Conservation (phyloP, 768 basidiomycete species). For the Suillus americanus region DNA sequence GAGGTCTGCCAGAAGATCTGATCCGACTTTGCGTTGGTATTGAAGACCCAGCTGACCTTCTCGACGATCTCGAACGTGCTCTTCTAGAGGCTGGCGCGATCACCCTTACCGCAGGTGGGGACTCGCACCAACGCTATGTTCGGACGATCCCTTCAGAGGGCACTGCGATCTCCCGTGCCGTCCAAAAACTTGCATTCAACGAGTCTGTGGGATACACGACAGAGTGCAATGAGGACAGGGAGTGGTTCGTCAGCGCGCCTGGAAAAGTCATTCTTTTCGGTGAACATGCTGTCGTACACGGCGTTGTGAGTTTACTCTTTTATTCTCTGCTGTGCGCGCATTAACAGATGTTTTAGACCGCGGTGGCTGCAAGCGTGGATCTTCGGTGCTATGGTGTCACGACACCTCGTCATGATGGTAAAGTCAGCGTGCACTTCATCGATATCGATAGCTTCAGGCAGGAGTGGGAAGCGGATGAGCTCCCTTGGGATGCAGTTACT, state of each 20-base stretch:
- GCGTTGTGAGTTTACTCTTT: slow-evolving; percentile 65
- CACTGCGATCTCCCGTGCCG: slow-evolving; percentile 52
- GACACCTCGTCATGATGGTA: slow-evolving; percentile 70
- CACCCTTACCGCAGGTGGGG: slow-evolving; percentile 47
- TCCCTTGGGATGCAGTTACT: slow-evolving; percentile 80
- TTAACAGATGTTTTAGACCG: not conserved
- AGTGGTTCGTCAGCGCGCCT: slow-evolving; percentile 92
- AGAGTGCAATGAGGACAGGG: slow-evolving; percentile 37
- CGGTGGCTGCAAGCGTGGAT: slow-evolving; percentile 71
- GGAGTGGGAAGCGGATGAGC: slow-evolving; percentile 75
- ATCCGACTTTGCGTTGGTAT: slow-evolving; percentile 98
- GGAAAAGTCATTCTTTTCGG: slow-evolving; percentile 98
- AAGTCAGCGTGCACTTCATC: slow-evolving; percentile 71
- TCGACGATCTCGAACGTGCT: slow-evolving; percentile 94
- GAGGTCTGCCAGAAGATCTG: slow-evolving; percentile 97
- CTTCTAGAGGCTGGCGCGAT: slow-evolving; percentile 92
- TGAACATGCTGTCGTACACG: slow-evolving; percentile 98
- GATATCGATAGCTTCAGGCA: slow-evolving; percentile 77
- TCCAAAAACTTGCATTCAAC: slow-evolving; percentile 60
- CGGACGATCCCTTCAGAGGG: slow-evolving; percentile 35
- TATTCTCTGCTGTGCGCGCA: slow-evolving; percentile 6
- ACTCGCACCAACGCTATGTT: slow-evolving; percentile 49
- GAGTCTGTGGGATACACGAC: slow-evolving; percentile 18
- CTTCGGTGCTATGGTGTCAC: slow-evolving; percentile 91
- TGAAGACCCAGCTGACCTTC: slow-evolving; percentile 88